Conservation (phyloP, 2,329 filamentous ascomycete species). For the Aureobasidium mangrovei region DNA sequence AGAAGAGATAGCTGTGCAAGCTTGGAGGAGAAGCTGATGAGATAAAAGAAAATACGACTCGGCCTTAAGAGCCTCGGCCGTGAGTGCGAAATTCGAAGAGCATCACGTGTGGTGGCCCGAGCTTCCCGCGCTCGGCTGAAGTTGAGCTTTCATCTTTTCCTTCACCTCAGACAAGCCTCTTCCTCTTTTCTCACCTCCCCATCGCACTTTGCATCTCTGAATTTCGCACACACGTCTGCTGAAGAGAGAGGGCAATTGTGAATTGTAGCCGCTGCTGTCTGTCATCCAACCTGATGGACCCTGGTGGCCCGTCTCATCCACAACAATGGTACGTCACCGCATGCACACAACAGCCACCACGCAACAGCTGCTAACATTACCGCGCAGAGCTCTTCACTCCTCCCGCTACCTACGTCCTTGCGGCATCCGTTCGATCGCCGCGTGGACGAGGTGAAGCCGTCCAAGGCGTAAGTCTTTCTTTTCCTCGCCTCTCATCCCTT, state of each 20-base stretch:
- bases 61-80: background rate
- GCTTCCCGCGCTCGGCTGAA: background rate
- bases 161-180: background rate
- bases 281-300: slow-evolving; percentile 15
- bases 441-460: slow-evolving; percentile 73
- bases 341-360: background rate
- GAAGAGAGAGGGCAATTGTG: background rate
- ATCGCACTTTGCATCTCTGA: slow-evolving; percentile 2
- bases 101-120: slow-evolving; percentile 1
- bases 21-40: slow-evolving; percentile 1
- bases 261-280: background rate
- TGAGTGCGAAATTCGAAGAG: background rate
- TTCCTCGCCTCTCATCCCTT: slow-evolving; percentile 25
- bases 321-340: slow-evolving; percentile 15
- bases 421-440: slow-evolving; percentile 71
- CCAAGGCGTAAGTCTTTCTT: slow-evolving; percentile 58
- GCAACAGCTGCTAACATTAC: background rate
- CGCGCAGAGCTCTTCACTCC: slow-evolving; percentile 52
- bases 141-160: background rate
- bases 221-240: background rate
- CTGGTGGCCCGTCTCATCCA: slow-evolving; percentile 6
- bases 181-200: background rate
- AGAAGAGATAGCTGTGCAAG: slow-evolving; percentile 3
- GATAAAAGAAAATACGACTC: background rate
- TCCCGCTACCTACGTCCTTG: slow-evolving; percentile 38